These are phyloP conservation scores for Pseudocercospora pini-densiflorae DNA, from an alignment of 2,329 filamentous ascomycete species.

Conservation along the genomic window DNA sequence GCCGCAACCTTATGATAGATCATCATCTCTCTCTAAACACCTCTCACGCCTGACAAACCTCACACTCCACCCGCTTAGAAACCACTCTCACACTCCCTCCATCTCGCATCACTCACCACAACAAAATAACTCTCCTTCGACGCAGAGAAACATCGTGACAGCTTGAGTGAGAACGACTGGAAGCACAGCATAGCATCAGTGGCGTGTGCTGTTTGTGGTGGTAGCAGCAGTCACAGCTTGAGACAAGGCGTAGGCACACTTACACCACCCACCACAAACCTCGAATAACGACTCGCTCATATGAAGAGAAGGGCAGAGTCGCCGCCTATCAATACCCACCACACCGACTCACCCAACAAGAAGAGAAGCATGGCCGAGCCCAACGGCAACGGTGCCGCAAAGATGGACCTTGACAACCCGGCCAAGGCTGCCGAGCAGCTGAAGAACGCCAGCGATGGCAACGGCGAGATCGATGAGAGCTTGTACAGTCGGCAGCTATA, in stretches of 20 bases:
- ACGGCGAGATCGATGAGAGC: constrained; percentile 70
- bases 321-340: constrained; percentile 18
- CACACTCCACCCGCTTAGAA: not conserved
- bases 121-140: not conserved
- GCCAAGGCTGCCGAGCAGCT: constrained; percentile 63
- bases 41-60: not conserved
- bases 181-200: not conserved
- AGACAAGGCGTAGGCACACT: constrained; percentile 9
- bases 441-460: constrained; percentile 49
- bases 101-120: not conserved
- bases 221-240: not conserved
- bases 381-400: constrained; percentile 41
- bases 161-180: not conserved
- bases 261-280: not conserved
- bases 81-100: not conserved
- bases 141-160: not conserved
- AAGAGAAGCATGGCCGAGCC: constrained; percentile 21
- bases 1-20: not conserved
- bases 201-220: constrained; percentile 4
- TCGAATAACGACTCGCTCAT: constrained; percentile 13
- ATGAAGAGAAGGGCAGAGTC: constrained; percentile 27
- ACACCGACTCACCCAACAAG: constrained; percentile 19
- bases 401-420: constrained; percentile 65
- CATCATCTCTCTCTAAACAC: not conserved
- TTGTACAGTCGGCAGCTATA: constrained; percentile 72